Evolutionary conservation across 495 filamentous ascomycete species (phyloP).

Genomic region (Penicillium robsamsonii): DNA sequence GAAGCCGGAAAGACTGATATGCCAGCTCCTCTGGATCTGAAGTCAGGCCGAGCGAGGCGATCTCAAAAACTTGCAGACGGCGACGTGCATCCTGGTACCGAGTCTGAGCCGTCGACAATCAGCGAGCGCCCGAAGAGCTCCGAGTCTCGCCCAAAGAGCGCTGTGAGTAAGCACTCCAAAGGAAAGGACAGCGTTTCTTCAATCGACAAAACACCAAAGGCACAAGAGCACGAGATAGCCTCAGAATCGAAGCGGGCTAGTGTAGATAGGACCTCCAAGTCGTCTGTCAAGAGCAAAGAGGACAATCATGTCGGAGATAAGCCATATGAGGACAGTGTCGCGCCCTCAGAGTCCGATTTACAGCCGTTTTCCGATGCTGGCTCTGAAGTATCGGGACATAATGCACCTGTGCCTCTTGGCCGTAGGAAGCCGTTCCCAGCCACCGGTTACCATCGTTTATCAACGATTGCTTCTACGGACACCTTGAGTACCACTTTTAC

Average conservation of each 20-base stretch:
- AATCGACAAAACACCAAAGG: conserved; percentile 16
- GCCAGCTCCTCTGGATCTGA: conserved; percentile 46
- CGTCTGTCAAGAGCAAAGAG: conserved; percentile 9
- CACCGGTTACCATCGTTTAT: conserved; percentile 63
- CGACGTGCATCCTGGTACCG: conserved; percentile 12
- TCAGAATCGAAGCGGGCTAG: conserved; percentile 13
- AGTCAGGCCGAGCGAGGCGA: conserved; percentile 29
- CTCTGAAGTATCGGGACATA: conserved; percentile 41
- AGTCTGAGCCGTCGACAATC: conserved; percentile 26
- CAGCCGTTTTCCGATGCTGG: conserved; percentile 32
- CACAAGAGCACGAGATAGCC: conserved; percentile 9
- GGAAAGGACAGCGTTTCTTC: conserved; percentile 23
- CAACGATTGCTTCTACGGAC: conserved; percentile 69
- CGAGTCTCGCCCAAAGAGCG: conserved; percentile 22
- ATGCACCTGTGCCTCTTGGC: conserved; percentile 38
- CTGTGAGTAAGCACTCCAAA: conserved; percentile 27
- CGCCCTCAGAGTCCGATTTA: conserved; percentile 28
- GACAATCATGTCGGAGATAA: conserved; percentile 22
- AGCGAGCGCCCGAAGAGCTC: conserved; percentile 30
- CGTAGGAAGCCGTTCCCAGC: conserved; percentile 57
- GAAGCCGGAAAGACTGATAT: conserved; percentile 41
- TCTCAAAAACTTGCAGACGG: conserved; percentile 27
- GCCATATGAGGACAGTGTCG: conserved; percentile 23
- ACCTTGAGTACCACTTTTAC: conserved; percentile 49
- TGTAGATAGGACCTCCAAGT: conserved; percentile 5